Evolutionary conservation across 2,329 filamentous ascomycete species (phyloP).

Genomic region (Arthrobotrys sinensis): DNA sequence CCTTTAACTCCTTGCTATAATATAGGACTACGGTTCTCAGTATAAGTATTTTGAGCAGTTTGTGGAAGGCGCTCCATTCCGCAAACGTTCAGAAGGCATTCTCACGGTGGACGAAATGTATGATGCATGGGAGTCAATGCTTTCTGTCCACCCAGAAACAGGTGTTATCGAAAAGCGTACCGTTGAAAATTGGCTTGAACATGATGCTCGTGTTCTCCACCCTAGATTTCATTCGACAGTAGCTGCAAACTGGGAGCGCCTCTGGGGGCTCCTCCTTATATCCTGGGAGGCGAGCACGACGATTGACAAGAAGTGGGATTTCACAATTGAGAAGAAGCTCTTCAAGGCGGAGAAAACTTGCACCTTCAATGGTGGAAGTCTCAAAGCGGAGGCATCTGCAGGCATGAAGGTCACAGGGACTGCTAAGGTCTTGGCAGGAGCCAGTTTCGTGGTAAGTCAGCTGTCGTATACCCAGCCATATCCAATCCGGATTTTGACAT

Average conservation of each 20-base stretch:
- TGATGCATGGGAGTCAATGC: slow-evolving; percentile 45
- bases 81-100: slow-evolving; percentile 38
- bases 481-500: slow-evolving; percentile 29
- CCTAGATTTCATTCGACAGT: slow-evolving; percentile 36
- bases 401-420: slow-evolving; percentile 29
- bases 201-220: slow-evolving; percentile 45
- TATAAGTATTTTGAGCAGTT: slow-evolving; percentile 36
- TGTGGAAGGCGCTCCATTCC: slow-evolving; percentile 29
- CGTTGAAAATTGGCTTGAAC: slow-evolving; percentile 48
- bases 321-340: slow-evolving; percentile 43
- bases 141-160: slow-evolving; percentile 43
- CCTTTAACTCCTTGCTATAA: slow-evolving; percentile 20
- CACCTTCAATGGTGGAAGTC: slow-evolving; percentile 47
- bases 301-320: slow-evolving; percentile 47
- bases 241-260: slow-evolving; percentile 27
- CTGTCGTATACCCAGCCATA: slow-evolving; percentile 3
- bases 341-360: slow-evolving; percentile 50
- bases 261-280: slow-evolving; percentile 28
- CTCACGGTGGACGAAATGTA: slow-evolving; percentile 39
- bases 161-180: slow-evolving; percentile 44
- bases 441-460: slow-evolving; percentile 43
- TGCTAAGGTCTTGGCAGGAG: slow-evolving; percentile 46
- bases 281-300: slow-evolving; percentile 12
- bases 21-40: slow-evolving; percentile 50
- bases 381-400: slow-evolving; percentile 44